Evolutionary conservation across 2,329 filamentous ascomycete genomes (phyloP).

Genomic region (Raffaelea deltoideospora): DNA sequence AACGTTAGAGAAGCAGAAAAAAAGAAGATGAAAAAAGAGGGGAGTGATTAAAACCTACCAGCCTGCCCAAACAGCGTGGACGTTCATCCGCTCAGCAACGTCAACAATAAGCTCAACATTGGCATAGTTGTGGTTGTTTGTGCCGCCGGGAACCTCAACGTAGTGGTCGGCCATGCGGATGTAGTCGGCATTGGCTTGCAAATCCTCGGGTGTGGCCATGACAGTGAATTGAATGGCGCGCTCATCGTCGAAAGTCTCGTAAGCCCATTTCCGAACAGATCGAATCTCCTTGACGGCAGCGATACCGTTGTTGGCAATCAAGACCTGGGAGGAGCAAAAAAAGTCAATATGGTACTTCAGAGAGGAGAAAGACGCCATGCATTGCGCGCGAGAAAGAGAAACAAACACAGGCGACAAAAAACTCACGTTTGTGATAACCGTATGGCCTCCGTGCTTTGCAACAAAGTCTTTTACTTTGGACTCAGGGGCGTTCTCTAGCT

Average conservation of each 20-base stretch:
- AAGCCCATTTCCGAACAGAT: conserved; percentile 99
- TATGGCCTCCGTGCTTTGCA: conserved; percentile 76
- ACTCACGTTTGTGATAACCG: conserved; percentile 91
- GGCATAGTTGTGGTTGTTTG: conserved; percentile 99
- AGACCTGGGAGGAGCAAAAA: conserved; percentile 42
- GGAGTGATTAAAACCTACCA: conserved; percentile 46
- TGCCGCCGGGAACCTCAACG: conserved; percentile 95
- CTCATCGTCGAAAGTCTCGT: conserved; percentile 98
- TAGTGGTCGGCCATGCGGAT: conserved; percentile 99
- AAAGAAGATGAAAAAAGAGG: conserved; percentile 3
- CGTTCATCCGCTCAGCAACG: conserved; percentile 94
- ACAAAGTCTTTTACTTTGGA: conserved; percentile 96
- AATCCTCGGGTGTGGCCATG: conserved; percentile 97
- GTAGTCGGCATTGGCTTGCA: conserved; percentile 95
- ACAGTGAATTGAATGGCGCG: conserved; percentile 97
- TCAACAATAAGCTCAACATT: conserved; percentile 99
- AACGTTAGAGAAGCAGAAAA: neutral
- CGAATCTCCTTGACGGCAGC: conserved; percentile 98
- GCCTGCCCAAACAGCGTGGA: conserved; percentile 97
- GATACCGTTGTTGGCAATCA: conserved; percentile 99
- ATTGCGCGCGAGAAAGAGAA: neutral
- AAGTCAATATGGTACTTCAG: conserved; percentile 1
- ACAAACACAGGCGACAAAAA: neutral
- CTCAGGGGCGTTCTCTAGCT: conserved; percentile 63
- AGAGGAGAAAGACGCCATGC: too few relatives aligned